Percentiles rank a stretch among this genome's conserved stretches.
Conservation (phyloP, 1,284 basidiomycete genomes). For the Ganoderma meredithae region DNA sequence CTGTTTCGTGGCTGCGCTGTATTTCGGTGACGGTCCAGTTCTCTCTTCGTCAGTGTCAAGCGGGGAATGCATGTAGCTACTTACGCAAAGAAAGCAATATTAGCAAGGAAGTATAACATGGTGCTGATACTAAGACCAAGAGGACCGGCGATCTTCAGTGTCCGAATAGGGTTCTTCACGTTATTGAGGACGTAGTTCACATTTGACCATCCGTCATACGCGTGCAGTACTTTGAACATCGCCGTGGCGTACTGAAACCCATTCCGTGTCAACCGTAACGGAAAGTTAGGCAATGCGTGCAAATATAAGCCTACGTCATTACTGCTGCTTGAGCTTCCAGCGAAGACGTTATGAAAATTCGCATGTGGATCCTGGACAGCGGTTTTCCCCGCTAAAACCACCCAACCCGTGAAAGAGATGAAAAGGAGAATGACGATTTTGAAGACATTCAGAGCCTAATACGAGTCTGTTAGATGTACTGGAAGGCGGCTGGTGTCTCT, state of each 20-base stretch:
- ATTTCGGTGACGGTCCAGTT: not conserved
- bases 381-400: slow-evolving; percentile 53
- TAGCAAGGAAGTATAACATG: slow-evolving; percentile 66
- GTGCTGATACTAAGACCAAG: slow-evolving; percentile 66
- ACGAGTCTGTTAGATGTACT: not conserved
- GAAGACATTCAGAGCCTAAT: slow-evolving; percentile 58
- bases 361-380: slow-evolving; percentile 52
- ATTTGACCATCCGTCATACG: slow-evolving; percentile 51
- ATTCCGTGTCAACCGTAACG: not conserved
- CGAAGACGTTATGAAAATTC: slow-evolving; percentile 55
- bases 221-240: slow-evolving; percentile 62
- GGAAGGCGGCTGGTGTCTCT: not conserved
- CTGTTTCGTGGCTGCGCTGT: slow-evolving; percentile 62
- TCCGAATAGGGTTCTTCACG: slow-evolving; percentile 68
- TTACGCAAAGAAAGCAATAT: slow-evolving; percentile 77
- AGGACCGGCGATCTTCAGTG: slow-evolving; percentile 73
- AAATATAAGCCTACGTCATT: slow-evolving; percentile 56
- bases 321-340: slow-evolving; percentile 66
- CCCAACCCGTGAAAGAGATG: slow-evolving; percentile 58
- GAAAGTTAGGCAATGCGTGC: not conserved
- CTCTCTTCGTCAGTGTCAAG: not conserved
- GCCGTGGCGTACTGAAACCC: slow-evolving; percentile 59
- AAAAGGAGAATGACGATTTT: slow-evolving; percentile 67
- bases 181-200: slow-evolving; percentile 60
- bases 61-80: slow-evolving; percentile 40